Evolutionary conservation across 495 filamentous ascomycete genomes (phyloP), one percentile per base, ranked within the genome.

Genomic region (Bryoglossum gracile): DNA sequence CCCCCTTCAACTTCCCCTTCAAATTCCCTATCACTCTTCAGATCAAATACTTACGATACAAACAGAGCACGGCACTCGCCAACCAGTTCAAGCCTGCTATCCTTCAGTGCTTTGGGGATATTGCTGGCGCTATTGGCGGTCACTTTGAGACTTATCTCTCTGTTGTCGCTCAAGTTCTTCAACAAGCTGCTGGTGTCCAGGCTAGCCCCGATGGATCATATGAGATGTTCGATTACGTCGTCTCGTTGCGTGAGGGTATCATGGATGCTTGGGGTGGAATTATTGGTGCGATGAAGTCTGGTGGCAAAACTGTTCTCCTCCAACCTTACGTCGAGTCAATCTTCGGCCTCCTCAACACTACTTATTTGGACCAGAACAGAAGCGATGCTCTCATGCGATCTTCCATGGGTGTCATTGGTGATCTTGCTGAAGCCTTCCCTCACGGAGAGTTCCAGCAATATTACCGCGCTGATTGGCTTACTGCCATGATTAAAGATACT

Each of bases 251-350:
- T 47, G 92, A 98, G 63, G 92, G 91, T 58, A 95, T 97, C 49
- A 95, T 96, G 86, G 92, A 98, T 76, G 92, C 92, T 13, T 98
- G 94, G 88, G 89, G 87, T 62, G 92, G 92, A 58, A 89, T 91
- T 38, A 85, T 98, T 52, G 78, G 89, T 62, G 88, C 92, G 25
- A 86, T 96, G 81, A 95, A 91, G 77, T 68, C 74, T 39, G 82
- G 72, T 39, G 76, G 75, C 66, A 89, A 89, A 66, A 77, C 84
- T 89, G 66, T 64, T 80, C 66, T 81, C 30, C 76, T 98, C 32
- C 73, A 79, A 54, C 85, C 78, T 17, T 94, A 85, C 53, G 76
- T 97, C 18, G 77, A 87, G 55, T 82, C 86, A 8, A 90, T 98
- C 55, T 97, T 98, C 74, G 73, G 85, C 48, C 78, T 97, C 46